Evolutionary conservation across 805 yeast genomes (phyloP).

Genomic region (Wickerhamomyces alni): DNA sequence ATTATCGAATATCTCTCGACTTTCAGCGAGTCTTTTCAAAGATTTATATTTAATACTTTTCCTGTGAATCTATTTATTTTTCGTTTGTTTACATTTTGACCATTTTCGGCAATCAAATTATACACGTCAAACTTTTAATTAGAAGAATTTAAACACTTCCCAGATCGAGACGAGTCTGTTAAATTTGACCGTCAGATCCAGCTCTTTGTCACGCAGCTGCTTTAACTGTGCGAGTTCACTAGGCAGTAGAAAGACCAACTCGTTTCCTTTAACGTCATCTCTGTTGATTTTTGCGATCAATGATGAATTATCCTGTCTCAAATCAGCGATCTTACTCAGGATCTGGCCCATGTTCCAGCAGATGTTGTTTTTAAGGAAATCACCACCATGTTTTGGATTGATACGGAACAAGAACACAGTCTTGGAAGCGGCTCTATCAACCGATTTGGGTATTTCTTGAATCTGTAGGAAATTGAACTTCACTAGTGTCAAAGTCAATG

Average conservation of each 20-base stretch:
- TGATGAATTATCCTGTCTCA: conserved; percentile 56
- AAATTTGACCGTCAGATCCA: conserved; percentile 46
- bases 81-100: conserved; percentile 8
- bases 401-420: conserved; percentile 80
- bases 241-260: conserved; percentile 64
- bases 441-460: conserved; percentile 90
- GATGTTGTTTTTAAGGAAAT: conserved; percentile 40
- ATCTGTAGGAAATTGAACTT: conserved; percentile 71
- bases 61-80: neutral
- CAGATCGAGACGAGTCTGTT: conserved; percentile 51
- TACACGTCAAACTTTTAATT: neutral
- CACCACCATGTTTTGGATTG: conserved; percentile 45
- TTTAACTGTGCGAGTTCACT: conserved; percentile 71
- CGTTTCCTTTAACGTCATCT: conserved; percentile 85
- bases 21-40: too few species aligned
- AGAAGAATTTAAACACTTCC: conserved; percentile 42
- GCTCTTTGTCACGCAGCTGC: conserved; percentile 51
- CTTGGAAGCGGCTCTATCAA: conserved; percentile 86
- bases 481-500: conserved; percentile 59
- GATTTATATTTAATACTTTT: neutral
- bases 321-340: conserved; percentile 44
- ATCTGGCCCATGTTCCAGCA: conserved; percentile 41
- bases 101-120: neutral
- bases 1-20: too few species aligned
- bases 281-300: conserved; percentile 77